Conservation (phyloP, 1,284 basidiomycete genomes). For the Trametes polyzona region DNA sequence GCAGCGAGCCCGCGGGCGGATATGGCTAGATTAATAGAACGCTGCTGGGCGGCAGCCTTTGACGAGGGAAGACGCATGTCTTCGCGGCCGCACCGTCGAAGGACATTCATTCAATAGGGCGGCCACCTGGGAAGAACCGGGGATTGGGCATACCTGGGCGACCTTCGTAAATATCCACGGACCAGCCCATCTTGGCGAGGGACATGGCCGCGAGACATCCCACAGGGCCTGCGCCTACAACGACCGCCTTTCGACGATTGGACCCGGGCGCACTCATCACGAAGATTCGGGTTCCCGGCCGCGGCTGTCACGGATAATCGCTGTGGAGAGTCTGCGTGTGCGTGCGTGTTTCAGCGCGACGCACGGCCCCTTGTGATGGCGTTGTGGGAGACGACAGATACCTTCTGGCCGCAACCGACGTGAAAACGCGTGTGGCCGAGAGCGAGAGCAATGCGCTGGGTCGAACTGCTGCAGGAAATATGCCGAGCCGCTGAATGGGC, state of each 20-base stretch:
- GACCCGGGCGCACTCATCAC: constrained; percentile 14
- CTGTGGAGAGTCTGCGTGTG: constrained; percentile 10
- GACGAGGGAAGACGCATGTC: constrained; percentile 75
- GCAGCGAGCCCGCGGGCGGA: constrained; percentile 92
- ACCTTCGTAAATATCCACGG: constrained; percentile 88
- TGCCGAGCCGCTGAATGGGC: constrained; percentile 12
- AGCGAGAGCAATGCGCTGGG: background rate
- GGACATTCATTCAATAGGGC: constrained; percentile 18
- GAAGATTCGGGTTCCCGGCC: constrained; percentile 4
- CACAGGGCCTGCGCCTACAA: constrained; percentile 92
- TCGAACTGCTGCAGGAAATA: constrained; percentile 2
- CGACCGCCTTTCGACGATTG: constrained; percentile 49
- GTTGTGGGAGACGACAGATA: constrained; percentile 6
- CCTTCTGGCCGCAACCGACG: background rate
- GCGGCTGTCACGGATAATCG: constrained; percentile 17
- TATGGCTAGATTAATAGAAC: constrained; percentile 97
- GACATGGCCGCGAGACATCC: constrained; percentile 91
- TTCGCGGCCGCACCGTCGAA: constrained; percentile 36
- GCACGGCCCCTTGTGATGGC: background rate
- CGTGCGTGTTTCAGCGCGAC: constrained; percentile 13
- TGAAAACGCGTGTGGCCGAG: background rate
- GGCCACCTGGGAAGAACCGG: constrained; percentile 24
- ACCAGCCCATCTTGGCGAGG: constrained; percentile 88
- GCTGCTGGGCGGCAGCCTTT: constrained; percentile 64
- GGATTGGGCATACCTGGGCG: constrained; percentile 66